Evolutionary conservation across 129 eudicot genomes (phyloP).

Genomic region (Saposhnikovia divaricata): DNA sequence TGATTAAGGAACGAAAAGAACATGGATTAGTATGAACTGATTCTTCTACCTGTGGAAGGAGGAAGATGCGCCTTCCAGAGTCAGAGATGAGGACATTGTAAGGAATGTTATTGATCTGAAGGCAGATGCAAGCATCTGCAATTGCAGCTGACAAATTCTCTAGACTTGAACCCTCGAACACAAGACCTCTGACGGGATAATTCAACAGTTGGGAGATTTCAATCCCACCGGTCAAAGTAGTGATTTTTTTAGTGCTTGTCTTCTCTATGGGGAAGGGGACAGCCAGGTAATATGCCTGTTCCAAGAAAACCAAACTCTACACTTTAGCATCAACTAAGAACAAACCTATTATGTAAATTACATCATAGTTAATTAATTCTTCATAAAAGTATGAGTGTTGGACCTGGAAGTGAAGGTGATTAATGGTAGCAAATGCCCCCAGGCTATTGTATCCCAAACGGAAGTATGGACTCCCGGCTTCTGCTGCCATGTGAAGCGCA

Average conservation of each 20-base stretch:
- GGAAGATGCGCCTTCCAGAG: slow-evolving; percentile 72
- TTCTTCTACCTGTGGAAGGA: slow-evolving; percentile 79
- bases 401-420: slow-evolving; percentile 97
- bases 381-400: not conserved
- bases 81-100: slow-evolving; percentile 86
- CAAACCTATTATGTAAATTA: not conserved
- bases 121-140: slow-evolving; percentile 80
- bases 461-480: slow-evolving; percentile 89
- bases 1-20: not conserved
- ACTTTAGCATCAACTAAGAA: not conserved
- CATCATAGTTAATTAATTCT: not conserved
- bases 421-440: slow-evolving; percentile 99
- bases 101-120: slow-evolving; percentile 89
- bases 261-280: slow-evolving; percentile 84
- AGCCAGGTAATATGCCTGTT: slow-evolving; percentile 80
- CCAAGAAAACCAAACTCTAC: not conserved
- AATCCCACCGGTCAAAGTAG: slow-evolving; percentile 51
- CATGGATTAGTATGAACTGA: not conserved
- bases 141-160: slow-evolving; percentile 66
- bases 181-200: slow-evolving; percentile 88
- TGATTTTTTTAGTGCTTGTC: slow-evolving; percentile 63
- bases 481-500: slow-evolving; percentile 95
- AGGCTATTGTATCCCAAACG: slow-evolving; percentile 96
- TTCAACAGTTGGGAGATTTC: slow-evolving; percentile 54
- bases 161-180: slow-evolving; percentile 72